Evolutionary conservation across 108 stramenopile species (phyloP), one percentile per base, ranked within the genome.

Genomic region (Hondaea fermentalgiana): DNA sequence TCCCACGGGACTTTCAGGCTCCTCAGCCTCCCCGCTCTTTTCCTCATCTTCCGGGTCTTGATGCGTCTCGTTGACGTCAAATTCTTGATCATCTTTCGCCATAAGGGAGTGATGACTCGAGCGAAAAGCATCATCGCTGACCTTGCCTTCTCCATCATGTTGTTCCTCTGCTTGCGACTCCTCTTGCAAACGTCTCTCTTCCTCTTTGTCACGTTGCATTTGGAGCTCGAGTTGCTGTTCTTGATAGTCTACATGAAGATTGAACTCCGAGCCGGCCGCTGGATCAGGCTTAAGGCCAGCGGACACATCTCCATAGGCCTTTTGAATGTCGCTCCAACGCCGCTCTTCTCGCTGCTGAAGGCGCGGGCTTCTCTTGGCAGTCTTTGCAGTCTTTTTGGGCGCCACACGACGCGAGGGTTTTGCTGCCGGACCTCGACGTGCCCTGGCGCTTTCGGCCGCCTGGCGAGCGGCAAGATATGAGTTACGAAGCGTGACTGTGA

Each of bases 401-500:
- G 35, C 35, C 35, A 35, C 35, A 35, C 25, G 25, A 14, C 64
- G 64, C 35, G 64, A 69, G 10, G 64, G 21, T 42, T 1, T 69
- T 69, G 64, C 64, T 42, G 42, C 42, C 10, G 64, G 64, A 14
- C 64, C 64, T 6, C 64, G 64, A 16, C 64, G 64, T 23, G 25
- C 42, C 1, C 64, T 28, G 4, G 64, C 64, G 8, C 10, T 23
- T 42, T 69, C 53, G 28, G 57, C 21, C 8, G 83, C 83, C 57
- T 87, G 44, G 21, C n/a, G 16, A 5, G 87, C 87, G 6, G 87
- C 87, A 8, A 23, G 23, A 8, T 87, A 47, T 28, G 92, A 93
- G 72, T 95, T 93, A 21, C 93, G 87, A n/a, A 95, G 89, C 5
- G 92, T 94, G 14, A 89, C 49, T 3, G 92, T 92, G 87, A 94